Conservation (phyloP, 179 eudicot genomes). For the Spergularia azorica region DNA sequence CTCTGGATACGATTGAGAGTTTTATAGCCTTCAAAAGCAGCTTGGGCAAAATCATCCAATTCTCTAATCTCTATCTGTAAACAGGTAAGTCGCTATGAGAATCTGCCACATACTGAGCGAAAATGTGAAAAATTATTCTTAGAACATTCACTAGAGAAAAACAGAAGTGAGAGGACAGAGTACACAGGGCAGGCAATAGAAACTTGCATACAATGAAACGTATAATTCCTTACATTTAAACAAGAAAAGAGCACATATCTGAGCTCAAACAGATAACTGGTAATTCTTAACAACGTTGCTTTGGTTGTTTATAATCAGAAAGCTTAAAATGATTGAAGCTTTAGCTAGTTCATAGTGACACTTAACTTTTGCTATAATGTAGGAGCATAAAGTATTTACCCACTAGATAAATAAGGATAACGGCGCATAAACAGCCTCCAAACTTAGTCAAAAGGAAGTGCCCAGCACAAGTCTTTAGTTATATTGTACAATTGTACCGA, state of each 20-base stretch:
- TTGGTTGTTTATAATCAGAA: too few species aligned
- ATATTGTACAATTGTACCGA: neutral
- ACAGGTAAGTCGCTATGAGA: slow-evolving; percentile 15
- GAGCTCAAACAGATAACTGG: slow-evolving; percentile 2
- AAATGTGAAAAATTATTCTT: neutral
- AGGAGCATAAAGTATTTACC: neutral
- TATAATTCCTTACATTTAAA: neutral
- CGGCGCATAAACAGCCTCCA: neutral
- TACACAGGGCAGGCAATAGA: neutral
- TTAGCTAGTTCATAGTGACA: neutral
- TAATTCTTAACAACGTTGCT: too few species aligned
- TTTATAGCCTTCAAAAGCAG: slow-evolving; percentile 95
- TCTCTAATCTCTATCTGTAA: slow-evolving; percentile 90
- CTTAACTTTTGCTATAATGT: neutral
- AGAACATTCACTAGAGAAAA: neutral
- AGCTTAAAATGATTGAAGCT: neutral
- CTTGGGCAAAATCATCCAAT: slow-evolving; percentile 95
- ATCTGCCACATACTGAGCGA: neutral
- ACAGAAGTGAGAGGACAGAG: slow-evolving; percentile 5
- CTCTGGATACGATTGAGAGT: slow-evolving; percentile 96
- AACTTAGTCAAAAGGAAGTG: neutral
- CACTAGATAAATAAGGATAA: neutral
- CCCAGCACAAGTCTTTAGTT: slow-evolving; percentile 7
- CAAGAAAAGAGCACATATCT: neutral
- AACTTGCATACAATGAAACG: neutral